Percentiles rank a stretch among this genome's conserved stretches.
These are phyloP conservation scores for Coemansia sp. DNA, from an alignment of 192 early-diverging fungal species.

Conservation along the genomic window DNA sequence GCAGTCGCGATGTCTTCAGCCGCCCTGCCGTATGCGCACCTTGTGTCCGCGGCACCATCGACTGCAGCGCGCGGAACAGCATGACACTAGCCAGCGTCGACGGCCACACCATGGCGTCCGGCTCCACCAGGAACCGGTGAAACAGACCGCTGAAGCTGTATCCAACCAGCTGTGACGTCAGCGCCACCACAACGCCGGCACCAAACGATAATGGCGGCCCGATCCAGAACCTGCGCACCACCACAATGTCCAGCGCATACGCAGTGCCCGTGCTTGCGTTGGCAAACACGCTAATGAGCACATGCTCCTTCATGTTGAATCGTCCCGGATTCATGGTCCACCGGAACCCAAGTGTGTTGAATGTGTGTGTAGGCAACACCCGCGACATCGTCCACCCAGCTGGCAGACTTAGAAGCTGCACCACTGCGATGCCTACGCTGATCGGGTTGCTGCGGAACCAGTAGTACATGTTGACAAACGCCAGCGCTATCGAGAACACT, in stretches of 20 bases:
- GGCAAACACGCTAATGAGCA: constrained; percentile 74
- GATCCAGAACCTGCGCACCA: constrained; percentile 63
- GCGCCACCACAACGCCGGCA: constrained; percentile 61
- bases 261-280: constrained; percentile 68
- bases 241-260: constrained; percentile 72
- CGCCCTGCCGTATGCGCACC: background rate
- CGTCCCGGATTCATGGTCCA: constrained; percentile 73
- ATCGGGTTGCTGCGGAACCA: constrained; percentile 82
- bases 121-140: constrained; percentile 76
- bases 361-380: constrained; percentile 55
- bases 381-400: constrained; percentile 62
- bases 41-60: constrained; percentile 34
- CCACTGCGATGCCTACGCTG: constrained; percentile 64
- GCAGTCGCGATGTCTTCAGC: constrained; percentile 2
- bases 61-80: constrained; percentile 74
- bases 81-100: constrained; percentile 70
- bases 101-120: constrained; percentile 84
- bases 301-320: constrained; percentile 84
- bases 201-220: constrained; percentile 63
- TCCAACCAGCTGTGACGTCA: constrained; percentile 67
- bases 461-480: constrained; percentile 71
- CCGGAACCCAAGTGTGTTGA: constrained; percentile 41
- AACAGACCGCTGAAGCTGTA: constrained; percentile 68
- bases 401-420: constrained; percentile 71
- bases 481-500: constrained; percentile 58